phyloP scores from a whole-genome alignment of 768 basidiomycete genomes.

The Mycena sanguinolenta region DNA sequence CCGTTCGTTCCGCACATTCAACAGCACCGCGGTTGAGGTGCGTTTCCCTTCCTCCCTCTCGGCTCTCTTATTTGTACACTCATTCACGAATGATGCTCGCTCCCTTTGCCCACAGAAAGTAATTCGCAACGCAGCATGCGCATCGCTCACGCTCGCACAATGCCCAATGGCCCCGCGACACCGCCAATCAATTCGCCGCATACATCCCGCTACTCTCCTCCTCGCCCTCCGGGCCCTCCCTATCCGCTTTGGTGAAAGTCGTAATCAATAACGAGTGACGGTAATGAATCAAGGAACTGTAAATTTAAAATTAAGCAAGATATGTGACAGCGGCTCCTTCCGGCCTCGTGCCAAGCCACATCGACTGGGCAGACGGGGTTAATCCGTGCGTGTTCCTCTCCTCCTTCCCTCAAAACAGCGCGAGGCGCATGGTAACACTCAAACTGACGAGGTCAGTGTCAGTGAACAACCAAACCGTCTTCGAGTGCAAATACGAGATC shows the following conservation, averaged over 20 bases:
- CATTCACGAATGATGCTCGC: neutral
- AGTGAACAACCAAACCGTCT: slow-evolving; percentile 78
- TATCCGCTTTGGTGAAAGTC: slow-evolving; percentile 72
- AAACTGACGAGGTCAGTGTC: too few species aligned
- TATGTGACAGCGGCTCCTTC: too few species aligned
- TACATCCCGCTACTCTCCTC: slow-evolving; percentile 65
- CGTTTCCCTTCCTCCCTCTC: too few species aligned
- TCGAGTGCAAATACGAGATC: slow-evolving; percentile 91
- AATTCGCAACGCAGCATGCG: too few species aligned
- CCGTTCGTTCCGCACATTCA: neutral
- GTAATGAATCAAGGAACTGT: too few species aligned
- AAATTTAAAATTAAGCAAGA: too few species aligned
- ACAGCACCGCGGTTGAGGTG: neutral
- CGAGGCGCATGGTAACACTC: too few species aligned
- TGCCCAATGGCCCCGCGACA: slow-evolving; percentile 88
- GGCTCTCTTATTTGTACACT: neutral
- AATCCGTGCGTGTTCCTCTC: too few species aligned
- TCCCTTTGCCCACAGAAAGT: too few species aligned
- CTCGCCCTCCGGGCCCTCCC: slow-evolving; percentile 73
- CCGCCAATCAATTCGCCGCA: slow-evolving; percentile 60
- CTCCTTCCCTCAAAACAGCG: too few species aligned
- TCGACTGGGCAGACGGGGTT: too few species aligned
- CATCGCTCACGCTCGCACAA: slow-evolving; percentile 51
- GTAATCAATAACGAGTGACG: slow-evolving; percentile 87
- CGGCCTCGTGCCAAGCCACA: too few species aligned